A percentile compares a stretch with the other conserved stretches of the same genome.
phyloP scores from a whole-genome alignment of 2,329 filamentous ascomycete genomes.

The Aotearoamyces nothofagi region DNA sequence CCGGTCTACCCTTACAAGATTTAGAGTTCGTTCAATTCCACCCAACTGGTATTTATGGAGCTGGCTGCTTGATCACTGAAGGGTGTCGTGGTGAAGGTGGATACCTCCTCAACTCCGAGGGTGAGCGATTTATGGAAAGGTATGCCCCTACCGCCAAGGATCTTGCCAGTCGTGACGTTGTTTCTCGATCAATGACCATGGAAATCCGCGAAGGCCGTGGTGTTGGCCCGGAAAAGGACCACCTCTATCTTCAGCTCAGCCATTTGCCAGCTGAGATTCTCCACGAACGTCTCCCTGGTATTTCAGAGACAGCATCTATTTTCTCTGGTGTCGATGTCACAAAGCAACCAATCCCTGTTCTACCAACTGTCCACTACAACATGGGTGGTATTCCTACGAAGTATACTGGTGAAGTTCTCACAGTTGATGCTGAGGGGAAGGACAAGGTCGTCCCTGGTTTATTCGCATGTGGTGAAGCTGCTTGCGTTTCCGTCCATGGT shows the following conservation, averaged over 20 bases:
- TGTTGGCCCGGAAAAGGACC: slow-evolving; percentile 93
- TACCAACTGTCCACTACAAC: slow-evolving; percentile 98
- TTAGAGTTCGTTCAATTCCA: slow-evolving; percentile 99
- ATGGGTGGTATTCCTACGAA: slow-evolving; percentile 98
- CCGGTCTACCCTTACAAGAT: slow-evolving; percentile 96
- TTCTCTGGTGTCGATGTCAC: slow-evolving; percentile 94
- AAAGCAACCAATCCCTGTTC: slow-evolving; percentile 91
- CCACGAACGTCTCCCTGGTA: slow-evolving; percentile 92
- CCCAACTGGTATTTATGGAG: slow-evolving; percentile 96
- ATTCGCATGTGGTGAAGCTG: slow-evolving; percentile 92
- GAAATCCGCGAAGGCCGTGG: slow-evolving; percentile 96
- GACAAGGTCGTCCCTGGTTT: slow-evolving; percentile 91
- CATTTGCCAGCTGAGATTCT: slow-evolving; percentile 86
- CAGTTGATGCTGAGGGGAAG: slow-evolving; percentile 69
- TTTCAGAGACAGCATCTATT: slow-evolving; percentile 95
- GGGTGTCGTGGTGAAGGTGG: slow-evolving; percentile 96
- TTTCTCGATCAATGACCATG: slow-evolving; percentile 94
- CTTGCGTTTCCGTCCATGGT: slow-evolving; percentile 94
- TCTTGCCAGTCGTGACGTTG: slow-evolving; percentile 88
- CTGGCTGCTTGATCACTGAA: slow-evolving; percentile 94
- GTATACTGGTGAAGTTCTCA: slow-evolving; percentile 93
- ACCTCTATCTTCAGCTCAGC: slow-evolving; percentile 96
- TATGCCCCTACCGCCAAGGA: slow-evolving; percentile 98
- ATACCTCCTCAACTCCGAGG: slow-evolving; percentile 93
- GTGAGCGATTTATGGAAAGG: slow-evolving; percentile 98